Conservation (phyloP, 1,284 basidiomycete species). For the Microbotryum intermedium region DNA sequence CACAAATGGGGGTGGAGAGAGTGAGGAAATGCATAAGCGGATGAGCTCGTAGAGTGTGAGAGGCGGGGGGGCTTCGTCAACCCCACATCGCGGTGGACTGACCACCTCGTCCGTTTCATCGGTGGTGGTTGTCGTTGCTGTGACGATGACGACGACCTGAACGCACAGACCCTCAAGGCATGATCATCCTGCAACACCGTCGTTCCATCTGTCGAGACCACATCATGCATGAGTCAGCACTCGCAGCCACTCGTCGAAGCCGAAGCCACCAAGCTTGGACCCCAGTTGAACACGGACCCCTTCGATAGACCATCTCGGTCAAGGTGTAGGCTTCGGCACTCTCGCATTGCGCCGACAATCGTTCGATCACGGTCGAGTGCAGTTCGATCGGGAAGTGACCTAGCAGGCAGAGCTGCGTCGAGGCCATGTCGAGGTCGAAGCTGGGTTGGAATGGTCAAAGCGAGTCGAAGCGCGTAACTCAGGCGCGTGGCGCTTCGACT, state of each 20-base stretch:
- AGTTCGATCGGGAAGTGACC: slow-evolving; percentile 6
- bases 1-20: not conserved
- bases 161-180: not conserved
- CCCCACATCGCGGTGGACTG: not conserved
- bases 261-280: not conserved
- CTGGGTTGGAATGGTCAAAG: not conserved
- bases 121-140: not conserved
- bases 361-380: not conserved
- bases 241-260: no score
- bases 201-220: not conserved
- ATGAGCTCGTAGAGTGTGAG: not conserved
- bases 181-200: not conserved
- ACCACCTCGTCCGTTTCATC: slow-evolving; percentile 6
- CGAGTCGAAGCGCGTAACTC: not conserved
- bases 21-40: not conserved
- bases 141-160: not conserved
- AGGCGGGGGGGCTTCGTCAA: no score
- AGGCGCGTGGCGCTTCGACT: not conserved
- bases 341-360: slow-evolving; percentile 6
- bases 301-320: slow-evolving; percentile 1
- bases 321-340: slow-evolving; percentile 1
- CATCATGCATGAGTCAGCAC: not conserved
- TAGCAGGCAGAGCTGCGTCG: slow-evolving; percentile 15
- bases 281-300: not conserved
- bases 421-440: slow-evolving; percentile 11